Base-by-base conservation (phyloP, 768 basidiomycete genomes). In the Scleroderma citrinum region DNA sequence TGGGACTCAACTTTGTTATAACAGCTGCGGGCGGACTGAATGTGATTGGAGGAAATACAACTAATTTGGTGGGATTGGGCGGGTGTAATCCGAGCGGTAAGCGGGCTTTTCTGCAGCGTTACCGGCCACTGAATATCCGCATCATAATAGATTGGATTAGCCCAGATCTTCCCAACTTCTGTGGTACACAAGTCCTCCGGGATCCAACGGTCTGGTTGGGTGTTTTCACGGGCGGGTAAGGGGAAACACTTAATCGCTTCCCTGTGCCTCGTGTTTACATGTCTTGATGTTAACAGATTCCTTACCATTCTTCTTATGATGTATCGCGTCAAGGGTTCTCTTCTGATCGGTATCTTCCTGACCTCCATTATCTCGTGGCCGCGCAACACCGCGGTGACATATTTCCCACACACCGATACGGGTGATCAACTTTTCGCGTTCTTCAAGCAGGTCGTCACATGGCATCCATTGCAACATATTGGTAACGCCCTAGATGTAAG, bases 321-420 rank as follows among this genome's bases (percentile, higher is more conserved):
- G 57, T 93, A 89, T 68, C 85, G 87, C 46, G 72, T 93, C 60
- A 85, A 83, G 51, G 91, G 88, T 29, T 85, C 87, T 10, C 86
- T 89, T 63, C 80, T 86, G 41, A 82, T 84, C 50, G 90, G 90
- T 40, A 91, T 93, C 59, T 75, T 91, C 71, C 67, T 92, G 51
- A 85, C 84, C n/a, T 81, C 88, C 20, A 76, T 92, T 66, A 81
- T 91, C 57, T 91, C 87, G 0, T 93, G 91, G 91, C 88, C 89
- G 0, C 81, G 91, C n/a, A 75, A 79, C 0, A 90, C 90, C 0
- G 30, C 80, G 7, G 83, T 93, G 58, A 92, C 90, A 12, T 83
- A 77, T 58, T 93, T 93, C 72, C 90, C 91, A 2, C 72, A 92
- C 57, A 87, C 80, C 6, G 55, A 56, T 0, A 59, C 75, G 4